Percentiles rank a stretch among this genome's conserved stretches.
Conservation (phyloP, 305 asterid genomes). For the Solanum hybrid region DNA sequence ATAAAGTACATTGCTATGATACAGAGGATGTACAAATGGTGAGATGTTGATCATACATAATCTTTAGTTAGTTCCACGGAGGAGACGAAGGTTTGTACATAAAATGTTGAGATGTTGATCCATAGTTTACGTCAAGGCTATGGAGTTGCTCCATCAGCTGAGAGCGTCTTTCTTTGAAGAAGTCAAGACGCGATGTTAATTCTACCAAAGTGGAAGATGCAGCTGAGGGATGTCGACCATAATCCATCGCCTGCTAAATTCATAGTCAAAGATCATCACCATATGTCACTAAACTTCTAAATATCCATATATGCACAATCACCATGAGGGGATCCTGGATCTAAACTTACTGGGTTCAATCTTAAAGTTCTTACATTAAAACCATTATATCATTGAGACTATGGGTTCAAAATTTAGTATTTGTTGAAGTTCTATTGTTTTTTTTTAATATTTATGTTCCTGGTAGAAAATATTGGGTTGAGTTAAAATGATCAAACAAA, state of each 20-base stretch:
- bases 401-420: neutral
- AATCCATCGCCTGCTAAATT: constrained; percentile 40
- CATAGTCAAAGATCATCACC: neutral
- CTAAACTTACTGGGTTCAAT: neutral
- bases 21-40: constrained; percentile 40
- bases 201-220: constrained; percentile 69
- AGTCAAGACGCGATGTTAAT: constrained; percentile 80
- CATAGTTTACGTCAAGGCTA: constrained; percentile 64
- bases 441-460: neutral
- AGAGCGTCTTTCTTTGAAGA: constrained; percentile 94
- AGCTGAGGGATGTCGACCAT: constrained; percentile 45
- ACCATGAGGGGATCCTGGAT: neutral
- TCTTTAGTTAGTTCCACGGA: constrained; percentile 54
- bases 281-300: neutral
- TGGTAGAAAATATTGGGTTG: neutral
- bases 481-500: neutral
- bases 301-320: neutral
- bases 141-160: constrained; percentile 98
- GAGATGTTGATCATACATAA: neutral
- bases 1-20: constrained; percentile 11
- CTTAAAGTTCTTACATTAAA: neutral
- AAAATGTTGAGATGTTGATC: constrained; percentile 53
- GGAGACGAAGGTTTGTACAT: constrained; percentile 71
- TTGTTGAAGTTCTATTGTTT: neutral
- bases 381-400: neutral